A percentile compares a stretch with the other conserved stretches of the same genome.
phyloP scores from a whole-genome alignment of 805 yeast genomes.

The Teunomyces aglyptinius region DNA sequence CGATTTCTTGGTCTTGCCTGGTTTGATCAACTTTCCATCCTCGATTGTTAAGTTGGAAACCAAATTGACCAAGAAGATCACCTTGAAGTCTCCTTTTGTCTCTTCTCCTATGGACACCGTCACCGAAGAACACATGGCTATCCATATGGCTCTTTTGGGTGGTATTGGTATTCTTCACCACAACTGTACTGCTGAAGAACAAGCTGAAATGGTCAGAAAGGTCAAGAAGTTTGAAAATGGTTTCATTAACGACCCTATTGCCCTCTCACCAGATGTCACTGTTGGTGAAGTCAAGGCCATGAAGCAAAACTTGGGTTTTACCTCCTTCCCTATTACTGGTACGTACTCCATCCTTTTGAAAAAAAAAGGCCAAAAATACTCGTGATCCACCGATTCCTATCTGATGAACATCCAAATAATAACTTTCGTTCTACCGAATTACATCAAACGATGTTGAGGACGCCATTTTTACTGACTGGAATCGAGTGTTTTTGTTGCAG shows the following conservation, averaged over 20 bases:
- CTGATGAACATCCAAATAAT: slow-evolving; percentile 60
- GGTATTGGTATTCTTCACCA: slow-evolving; percentile 99
- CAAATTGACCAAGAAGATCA: slow-evolving; percentile 85
- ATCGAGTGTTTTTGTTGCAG: not conserved
- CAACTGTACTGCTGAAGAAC: slow-evolving; percentile 95
- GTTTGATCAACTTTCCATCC: slow-evolving; percentile 88
- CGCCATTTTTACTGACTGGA: slow-evolving; percentile 30
- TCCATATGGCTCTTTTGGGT: slow-evolving; percentile 96
- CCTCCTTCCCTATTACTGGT: slow-evolving; percentile 99
- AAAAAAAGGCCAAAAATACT: not conserved
- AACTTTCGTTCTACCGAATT: slow-evolving; percentile 99
- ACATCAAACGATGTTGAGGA: slow-evolving; percentile 98
- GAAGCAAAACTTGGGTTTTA: slow-evolving; percentile 77
- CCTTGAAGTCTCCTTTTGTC: slow-evolving; percentile 90
- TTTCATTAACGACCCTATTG: slow-evolving; percentile 92
- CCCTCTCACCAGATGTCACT: slow-evolving; percentile 69
- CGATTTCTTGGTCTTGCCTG: slow-evolving; percentile 93
- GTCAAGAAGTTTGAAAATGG: slow-evolving; percentile 98
- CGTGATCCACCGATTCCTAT: slow-evolving; percentile 11
- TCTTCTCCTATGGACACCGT: slow-evolving; percentile 99
- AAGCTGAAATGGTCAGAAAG: slow-evolving; percentile 96
- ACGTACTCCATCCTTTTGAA: slow-evolving; percentile 45
- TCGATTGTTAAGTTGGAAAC: slow-evolving; percentile 75
- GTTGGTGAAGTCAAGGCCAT: slow-evolving; percentile 77
- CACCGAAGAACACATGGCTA: slow-evolving; percentile 96